phyloP scores from a whole-genome alignment of 345 rosid genomes.

The Clarkia xantiana region DNA sequence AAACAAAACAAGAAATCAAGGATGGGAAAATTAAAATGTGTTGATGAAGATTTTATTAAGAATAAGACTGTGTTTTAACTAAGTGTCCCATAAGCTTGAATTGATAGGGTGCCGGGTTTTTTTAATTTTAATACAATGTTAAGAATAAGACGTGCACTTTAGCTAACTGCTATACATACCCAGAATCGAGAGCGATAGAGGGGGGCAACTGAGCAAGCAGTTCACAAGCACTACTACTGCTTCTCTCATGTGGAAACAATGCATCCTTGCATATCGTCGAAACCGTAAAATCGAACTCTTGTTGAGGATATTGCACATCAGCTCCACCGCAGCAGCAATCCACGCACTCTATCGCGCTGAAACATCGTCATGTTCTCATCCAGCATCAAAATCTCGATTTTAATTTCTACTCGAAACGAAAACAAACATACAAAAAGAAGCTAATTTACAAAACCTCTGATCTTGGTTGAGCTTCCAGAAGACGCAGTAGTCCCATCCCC shows the following conservation, averaged over 20 bases:
- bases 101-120: too few relatives aligned
- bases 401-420: not conserved
- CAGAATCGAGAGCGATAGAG: constrained; percentile 50
- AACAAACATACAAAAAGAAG: not conserved
- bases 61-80: too few relatives aligned
- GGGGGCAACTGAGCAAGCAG: constrained; percentile 53
- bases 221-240: constrained; percentile 54
- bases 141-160: too few relatives aligned
- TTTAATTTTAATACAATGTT: too few relatives aligned
- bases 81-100: not conserved
- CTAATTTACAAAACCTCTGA: constrained; percentile 34
- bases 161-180: too few relatives aligned
- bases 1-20: too few relatives aligned
- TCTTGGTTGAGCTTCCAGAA: constrained; percentile 72
- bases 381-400: not conserved
- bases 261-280: constrained; percentile 48
- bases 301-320: constrained; percentile 16
- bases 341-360: constrained; percentile 53
- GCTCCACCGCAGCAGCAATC: constrained; percentile 79
- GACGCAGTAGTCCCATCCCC: constrained; percentile 74
- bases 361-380: not conserved
- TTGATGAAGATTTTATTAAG: too few relatives aligned
- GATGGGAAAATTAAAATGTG: too few relatives aligned
- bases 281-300: constrained; percentile 32
- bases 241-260: constrained; percentile 47